These are phyloP conservation scores for Brassica rapa DNA, from an alignment of 345 rosid species.

Conservation along the genomic window DNA sequence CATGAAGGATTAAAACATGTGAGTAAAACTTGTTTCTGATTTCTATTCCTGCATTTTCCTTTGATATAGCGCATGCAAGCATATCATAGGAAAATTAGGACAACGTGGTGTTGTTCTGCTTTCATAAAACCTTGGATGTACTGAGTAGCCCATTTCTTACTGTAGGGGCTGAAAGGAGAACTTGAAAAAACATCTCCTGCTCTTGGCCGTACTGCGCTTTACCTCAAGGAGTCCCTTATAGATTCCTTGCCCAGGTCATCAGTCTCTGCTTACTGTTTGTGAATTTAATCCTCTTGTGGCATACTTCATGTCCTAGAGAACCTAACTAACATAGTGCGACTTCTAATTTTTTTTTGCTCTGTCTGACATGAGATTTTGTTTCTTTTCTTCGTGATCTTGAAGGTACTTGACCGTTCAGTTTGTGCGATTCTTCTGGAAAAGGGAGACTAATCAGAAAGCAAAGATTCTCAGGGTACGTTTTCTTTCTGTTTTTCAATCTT, in stretches of 20 bases:
- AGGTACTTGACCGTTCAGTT: slow-evolving; percentile 98
- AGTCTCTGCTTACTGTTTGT: slow-evolving; percentile 15
- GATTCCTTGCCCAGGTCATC: slow-evolving; percentile 78
- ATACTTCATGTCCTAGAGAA: not conserved
- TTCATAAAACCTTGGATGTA: not conserved
- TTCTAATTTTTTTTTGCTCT: not conserved
- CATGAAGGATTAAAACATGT: slow-evolving; percentile 95
- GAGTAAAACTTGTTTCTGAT: slow-evolving; percentile 43
- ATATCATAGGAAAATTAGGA: not conserved
- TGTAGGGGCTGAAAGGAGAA: slow-evolving; percentile 85
- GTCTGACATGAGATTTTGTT: not conserved
- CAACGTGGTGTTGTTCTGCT: not conserved
- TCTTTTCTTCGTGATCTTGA: slow-evolving; percentile 26
- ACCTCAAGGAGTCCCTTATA: slow-evolving; percentile 78
- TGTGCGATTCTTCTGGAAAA: slow-evolving; percentile 99
- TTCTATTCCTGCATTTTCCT: not conserved
- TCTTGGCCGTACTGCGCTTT: slow-evolving; percentile 80
- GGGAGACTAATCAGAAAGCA: slow-evolving; percentile 97
- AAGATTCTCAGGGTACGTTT: slow-evolving; percentile 82
- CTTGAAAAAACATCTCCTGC: slow-evolving; percentile 92
- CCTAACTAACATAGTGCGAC: slow-evolving; percentile 5
- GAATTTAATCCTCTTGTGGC: not conserved
- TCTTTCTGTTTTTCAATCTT: not conserved
- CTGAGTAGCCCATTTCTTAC: not conserved
- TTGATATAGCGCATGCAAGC: not conserved